Base-by-base conservation (phyloP, 2,329 filamentous ascomycete species). In the Aspergillus luchuensis region DNA sequence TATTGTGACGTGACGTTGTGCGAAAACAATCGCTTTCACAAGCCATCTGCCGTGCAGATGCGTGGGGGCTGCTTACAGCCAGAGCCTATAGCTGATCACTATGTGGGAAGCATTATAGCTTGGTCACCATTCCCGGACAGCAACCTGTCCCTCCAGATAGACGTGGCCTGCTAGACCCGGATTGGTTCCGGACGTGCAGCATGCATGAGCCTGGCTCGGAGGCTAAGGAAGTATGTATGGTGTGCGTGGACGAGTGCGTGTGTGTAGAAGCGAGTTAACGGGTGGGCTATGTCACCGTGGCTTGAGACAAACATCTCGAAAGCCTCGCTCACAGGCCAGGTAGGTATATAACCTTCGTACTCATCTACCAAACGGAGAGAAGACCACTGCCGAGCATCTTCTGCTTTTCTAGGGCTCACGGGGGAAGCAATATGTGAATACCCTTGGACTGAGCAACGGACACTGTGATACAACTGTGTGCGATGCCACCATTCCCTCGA, bases 111-210 rank as follows among this genome's bases (percentile, higher is more conserved):
- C 25, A 41, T 39, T 5, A 36, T 36, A 36, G 33, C 33, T 36
- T 36, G 33, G 33, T 36, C 33, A 13, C 33, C 33, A 36, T 36
- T 36, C 33, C 33, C 2, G 33, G 33, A 36, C 47, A n/a, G 23
- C 4, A 38, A 45, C 33, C 51, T 56, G 25, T 47, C 23, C 28
- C 33, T 39, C 28, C 30, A 36, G 28, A 33, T 30, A 39, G 13
- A 10, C 33, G 19, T 43, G 25, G 36, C 28, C 50, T n/a, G 47
- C 19, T 45, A 28, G 17, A 51, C 23, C 41, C 52, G 55, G 41
- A 59, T 59, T 59, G 57, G 57, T 38, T 23, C 52, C 21, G 55
- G 51, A 41, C 52, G 11, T 51, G 57, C 53, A 48, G 53, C 30
- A 50, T 59, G 57, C 57, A 59, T 50, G 49, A 54, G 45, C 50